A percentile compares a stretch with the other conserved stretches of the same genome.
Evolutionary conservation across 1,139 yeast genomes (phyloP).

Genomic region (Candida sanyaensis): DNA sequence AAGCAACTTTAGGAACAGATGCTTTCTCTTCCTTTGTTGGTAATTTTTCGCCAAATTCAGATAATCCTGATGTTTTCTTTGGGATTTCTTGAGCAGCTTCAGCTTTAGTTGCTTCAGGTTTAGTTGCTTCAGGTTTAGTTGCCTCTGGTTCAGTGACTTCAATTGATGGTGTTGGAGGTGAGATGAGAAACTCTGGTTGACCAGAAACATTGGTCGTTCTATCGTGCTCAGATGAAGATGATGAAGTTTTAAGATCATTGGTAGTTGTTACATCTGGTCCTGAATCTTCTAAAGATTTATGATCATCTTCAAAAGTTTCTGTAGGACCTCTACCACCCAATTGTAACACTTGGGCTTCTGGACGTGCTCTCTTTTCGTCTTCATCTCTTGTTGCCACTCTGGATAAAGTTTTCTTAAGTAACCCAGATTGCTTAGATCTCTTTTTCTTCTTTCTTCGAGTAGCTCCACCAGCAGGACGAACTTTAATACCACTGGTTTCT

Average conservation of each 20-base stretch:
- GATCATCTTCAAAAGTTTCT: not conserved
- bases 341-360: slow-evolving; percentile 44
- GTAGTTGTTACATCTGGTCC: slow-evolving; percentile 7
- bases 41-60: slow-evolving; percentile 13
- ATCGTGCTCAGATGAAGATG: slow-evolving; percentile 12
- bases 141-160: not conserved
- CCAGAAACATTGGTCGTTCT: not conserved
- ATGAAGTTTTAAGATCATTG: slow-evolving; percentile 6
- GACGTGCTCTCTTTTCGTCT: slow-evolving; percentile 35
- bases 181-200: not conserved
- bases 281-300: slow-evolving; percentile 3
- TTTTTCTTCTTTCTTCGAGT: slow-evolving; percentile 39
- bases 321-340: slow-evolving; percentile 35
- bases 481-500: slow-evolving; percentile 68
- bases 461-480: slow-evolving; percentile 83
- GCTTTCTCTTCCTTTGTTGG: slow-evolving; percentile 12
- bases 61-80: slow-evolving; percentile 14
- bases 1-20: slow-evolving; percentile 50
- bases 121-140: not conserved
- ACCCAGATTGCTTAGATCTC: slow-evolving; percentile 30
- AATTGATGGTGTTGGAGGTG: slow-evolving; percentile 4
- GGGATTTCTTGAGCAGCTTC: not conserved
- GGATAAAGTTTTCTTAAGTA: slow-evolving; percentile 34
- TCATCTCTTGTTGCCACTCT: slow-evolving; percentile 27
- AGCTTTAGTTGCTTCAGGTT: too few species aligned